phyloP scores from a whole-genome alignment of 2,329 filamentous ascomycete genomes.

The Penicillium thymicola region DNA sequence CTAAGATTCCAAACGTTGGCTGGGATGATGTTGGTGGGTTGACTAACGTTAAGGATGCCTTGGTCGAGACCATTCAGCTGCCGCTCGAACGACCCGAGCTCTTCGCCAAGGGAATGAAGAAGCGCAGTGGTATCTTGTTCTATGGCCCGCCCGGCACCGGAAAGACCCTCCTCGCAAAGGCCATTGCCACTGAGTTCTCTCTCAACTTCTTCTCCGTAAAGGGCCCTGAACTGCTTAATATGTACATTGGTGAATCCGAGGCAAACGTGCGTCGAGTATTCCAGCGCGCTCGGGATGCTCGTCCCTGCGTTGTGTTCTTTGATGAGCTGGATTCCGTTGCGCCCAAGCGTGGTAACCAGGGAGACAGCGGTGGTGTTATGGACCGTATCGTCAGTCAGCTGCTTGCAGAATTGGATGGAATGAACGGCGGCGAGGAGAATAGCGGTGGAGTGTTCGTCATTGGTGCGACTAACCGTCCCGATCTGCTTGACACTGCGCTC shows the following conservation, averaged over 20 bases:
- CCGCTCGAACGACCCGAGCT: conserved; percentile 88
- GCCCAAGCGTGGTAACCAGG: conserved; percentile 94
- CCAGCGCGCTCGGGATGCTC: conserved; percentile 95
- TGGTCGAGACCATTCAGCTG: conserved; percentile 93
- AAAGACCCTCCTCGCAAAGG: conserved; percentile 99
- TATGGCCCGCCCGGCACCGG: conserved; percentile 98
- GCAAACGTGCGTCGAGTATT: conserved; percentile 99
- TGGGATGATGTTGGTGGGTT: conserved; percentile 96
- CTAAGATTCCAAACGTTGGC: conserved; percentile 94
- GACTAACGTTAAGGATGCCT: conserved; percentile 91
- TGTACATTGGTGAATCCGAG: conserved; percentile 99
- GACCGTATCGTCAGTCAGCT: conserved; percentile 94
- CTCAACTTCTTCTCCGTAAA: conserved; percentile 99
- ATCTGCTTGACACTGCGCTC: conserved; percentile 85
- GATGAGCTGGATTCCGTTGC: conserved; percentile 97
- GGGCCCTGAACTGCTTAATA: conserved; percentile 94
- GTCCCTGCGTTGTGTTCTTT: conserved; percentile 96
- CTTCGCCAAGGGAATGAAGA: conserved; percentile 97
- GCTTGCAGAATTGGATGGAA: conserved; percentile 91
- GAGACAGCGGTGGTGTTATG: conserved; percentile 96
- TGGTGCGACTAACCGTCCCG: conserved; percentile 90
- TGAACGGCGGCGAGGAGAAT: conserved; percentile 86
- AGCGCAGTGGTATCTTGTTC: conserved; percentile 96
- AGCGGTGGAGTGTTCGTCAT: conserved; percentile 89
- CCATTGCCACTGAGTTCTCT: conserved; percentile 96